phyloP scores from a whole-genome alignment of 805 yeast genomes.

The Lipomyces sp. region DNA sequence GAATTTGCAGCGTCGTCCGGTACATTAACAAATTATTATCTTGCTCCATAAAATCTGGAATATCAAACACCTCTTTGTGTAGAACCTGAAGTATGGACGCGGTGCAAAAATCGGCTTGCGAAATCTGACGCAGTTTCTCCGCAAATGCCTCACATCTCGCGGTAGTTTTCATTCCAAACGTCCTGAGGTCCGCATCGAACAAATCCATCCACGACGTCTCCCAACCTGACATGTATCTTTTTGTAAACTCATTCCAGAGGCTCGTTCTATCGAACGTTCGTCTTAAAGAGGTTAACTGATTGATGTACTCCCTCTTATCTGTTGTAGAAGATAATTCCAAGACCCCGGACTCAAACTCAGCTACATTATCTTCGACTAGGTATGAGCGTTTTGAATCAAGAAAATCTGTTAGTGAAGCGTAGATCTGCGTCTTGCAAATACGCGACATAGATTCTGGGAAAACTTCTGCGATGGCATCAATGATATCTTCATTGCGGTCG shows the following conservation, averaged over 20 bases:
- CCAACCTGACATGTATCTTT: constrained; percentile 3
- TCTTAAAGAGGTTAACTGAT: neutral
- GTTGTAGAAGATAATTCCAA: neutral
- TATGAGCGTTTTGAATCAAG: neutral
- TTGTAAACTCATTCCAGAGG: constrained; percentile 2
- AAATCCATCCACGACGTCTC: constrained; percentile 4
- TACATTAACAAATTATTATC: neutral
- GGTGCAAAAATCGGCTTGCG: neutral
- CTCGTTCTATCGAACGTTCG: too few relatives aligned
- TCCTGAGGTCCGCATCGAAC: neutral
- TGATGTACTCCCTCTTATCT: neutral
- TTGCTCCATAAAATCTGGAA: constrained; percentile 3
- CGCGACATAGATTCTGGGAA: constrained; percentile 5
- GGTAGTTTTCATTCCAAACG: constrained; percentile 5
- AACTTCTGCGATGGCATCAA: neutral
- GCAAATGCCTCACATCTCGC: neutral
- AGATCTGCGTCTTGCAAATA: constrained; percentile 7
- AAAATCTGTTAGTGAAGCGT: neutral
- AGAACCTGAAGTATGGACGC: neutral
- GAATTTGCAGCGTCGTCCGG: neutral
- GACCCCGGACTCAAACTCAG: neutral
- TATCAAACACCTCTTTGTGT: constrained; percentile 1
- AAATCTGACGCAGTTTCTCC: neutral
- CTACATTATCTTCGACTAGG: neutral
- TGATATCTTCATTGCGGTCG: neutral